Evolutionary conservation across 2,329 filamentous ascomycete species (phyloP).

Genomic region (Ploettnerulaceae sp.): DNA sequence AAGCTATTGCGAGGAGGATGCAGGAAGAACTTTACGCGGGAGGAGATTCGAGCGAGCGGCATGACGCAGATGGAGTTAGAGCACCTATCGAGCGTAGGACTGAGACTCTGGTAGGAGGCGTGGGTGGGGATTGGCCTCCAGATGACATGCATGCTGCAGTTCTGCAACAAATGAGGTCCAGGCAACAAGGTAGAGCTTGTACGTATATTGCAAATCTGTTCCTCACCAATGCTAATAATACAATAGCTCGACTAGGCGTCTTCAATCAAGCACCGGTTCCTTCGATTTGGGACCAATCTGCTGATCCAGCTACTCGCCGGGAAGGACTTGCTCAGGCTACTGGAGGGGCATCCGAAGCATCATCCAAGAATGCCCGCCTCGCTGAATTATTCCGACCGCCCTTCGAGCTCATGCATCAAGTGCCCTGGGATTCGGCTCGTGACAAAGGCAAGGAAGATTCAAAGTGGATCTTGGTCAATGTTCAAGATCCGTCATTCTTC

Average conservation of each 20-base stretch:
- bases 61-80: conserved; percentile 60
- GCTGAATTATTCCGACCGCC: conserved; percentile 91
- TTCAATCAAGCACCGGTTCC: conserved; percentile 57
- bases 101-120: conserved; percentile 82
- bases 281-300: conserved; percentile 46
- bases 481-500: conserved; percentile 90
- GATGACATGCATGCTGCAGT: conserved; percentile 36
- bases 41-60: conserved; percentile 39
- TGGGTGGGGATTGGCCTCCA: conserved; percentile 44
- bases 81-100: conserved; percentile 89
- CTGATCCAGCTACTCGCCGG: conserved; percentile 42
- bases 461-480: conserved; percentile 94
- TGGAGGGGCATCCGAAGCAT: conserved; percentile 59
- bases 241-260: conserved; percentile 50
- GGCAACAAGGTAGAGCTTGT: conserved; percentile 31
- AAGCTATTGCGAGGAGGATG: conserved; percentile 82
- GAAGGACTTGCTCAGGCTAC: conserved; percentile 55
- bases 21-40: conserved; percentile 86
- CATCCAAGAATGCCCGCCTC: conserved; percentile 69
- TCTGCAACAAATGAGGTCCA: conserved; percentile 32
- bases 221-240: conserved; percentile 17
- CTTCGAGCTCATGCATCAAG: conserved; percentile 77
- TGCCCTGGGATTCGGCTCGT: conserved; percentile 80
- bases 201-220: conserved; percentile 2
- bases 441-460: conserved; percentile 79